Evolutionary conservation across 352 stramenopile species (phyloP).

Genomic region (Globisporangium irregulare): DNA sequence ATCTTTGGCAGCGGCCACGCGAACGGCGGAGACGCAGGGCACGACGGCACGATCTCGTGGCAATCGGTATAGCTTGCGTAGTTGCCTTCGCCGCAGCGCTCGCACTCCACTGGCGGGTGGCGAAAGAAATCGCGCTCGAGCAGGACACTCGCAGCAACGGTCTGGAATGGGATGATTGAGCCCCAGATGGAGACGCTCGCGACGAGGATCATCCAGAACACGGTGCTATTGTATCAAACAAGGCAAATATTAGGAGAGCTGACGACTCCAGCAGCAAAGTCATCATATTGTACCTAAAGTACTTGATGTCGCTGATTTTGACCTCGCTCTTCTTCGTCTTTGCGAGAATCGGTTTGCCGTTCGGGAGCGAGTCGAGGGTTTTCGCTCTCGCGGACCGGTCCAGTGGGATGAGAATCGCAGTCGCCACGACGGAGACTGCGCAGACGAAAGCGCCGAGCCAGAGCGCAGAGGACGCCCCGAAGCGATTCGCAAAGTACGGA

Average conservation of each 20-base stretch:
- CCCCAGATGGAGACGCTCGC: slow-evolving; percentile 78
- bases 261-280: not conserved
- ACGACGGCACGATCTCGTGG: slow-evolving; percentile 31
- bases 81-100: slow-evolving; percentile 31
- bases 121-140: slow-evolving; percentile 71
- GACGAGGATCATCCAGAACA: slow-evolving; percentile 76
- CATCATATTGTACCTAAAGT: slow-evolving; percentile 28
- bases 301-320: slow-evolving; percentile 36
- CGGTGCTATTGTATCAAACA: slow-evolving; percentile 15
- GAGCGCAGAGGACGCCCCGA: slow-evolving; percentile 50
- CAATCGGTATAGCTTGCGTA: slow-evolving; percentile 49
- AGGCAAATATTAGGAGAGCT: not conserved
- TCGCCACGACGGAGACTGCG: slow-evolving; percentile 36
- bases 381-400: slow-evolving; percentile 28
- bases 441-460: slow-evolving; percentile 64
- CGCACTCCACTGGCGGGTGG: slow-evolving; percentile 25
- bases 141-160: slow-evolving; percentile 68
- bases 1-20: slow-evolving; percentile 42
- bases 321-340: slow-evolving; percentile 16
- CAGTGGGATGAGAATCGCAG: slow-evolving; percentile 51
- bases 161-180: slow-evolving; percentile 84
- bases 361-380: slow-evolving; percentile 34
- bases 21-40: slow-evolving; percentile 32
- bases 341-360: slow-evolving; percentile 14
- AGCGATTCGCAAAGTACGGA: slow-evolving; percentile 58